phyloP scores from a whole-genome alignment of 148 eudicot species.

The Fallopia convolvulus region DNA sequence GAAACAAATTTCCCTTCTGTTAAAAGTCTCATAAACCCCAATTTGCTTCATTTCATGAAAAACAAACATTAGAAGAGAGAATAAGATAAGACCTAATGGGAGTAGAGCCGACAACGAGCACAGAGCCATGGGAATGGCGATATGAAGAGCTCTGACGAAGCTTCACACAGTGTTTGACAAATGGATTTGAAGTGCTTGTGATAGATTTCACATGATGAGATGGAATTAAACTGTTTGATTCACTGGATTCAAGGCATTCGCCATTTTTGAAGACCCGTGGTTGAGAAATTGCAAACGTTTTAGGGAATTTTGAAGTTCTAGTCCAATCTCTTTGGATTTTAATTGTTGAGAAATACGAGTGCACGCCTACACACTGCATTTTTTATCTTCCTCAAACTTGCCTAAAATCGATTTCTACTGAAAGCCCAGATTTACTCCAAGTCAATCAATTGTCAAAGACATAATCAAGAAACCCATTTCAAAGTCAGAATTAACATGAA shows the following conservation, averaged over 20 bases:
- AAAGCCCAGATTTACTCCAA: background rate
- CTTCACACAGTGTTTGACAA: conserved; percentile 87
- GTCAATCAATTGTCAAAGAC: too few species aligned
- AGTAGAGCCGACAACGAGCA: conserved; percentile 59
- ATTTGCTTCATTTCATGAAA: background rate
- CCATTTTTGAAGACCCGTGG: background rate
- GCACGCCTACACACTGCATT: conserved; percentile 14
- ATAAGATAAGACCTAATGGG: conserved; percentile 49
- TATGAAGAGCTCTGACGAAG: conserved; percentile 83
- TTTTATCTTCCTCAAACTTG: background rate
- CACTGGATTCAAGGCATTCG: background rate
- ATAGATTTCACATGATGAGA: conserved; percentile 38
- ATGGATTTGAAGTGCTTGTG: conserved; percentile 77
- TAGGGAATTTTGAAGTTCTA: conserved; percentile 9
- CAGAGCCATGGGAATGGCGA: conserved; percentile 62
- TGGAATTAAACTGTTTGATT: conserved; percentile 6
- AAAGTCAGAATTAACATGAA: background rate
- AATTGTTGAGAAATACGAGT: background rate
- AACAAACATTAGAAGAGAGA: background rate
- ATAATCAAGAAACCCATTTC: background rate
- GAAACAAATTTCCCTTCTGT: background rate
- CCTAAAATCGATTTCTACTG: background rate
- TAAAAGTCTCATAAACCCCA: background rate
- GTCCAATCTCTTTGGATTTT: background rate
- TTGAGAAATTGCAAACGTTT: conserved; percentile 6